phyloP scores from a whole-genome alignment of 495 filamentous ascomycete genomes.

The Durotheca rogersii region DNA sequence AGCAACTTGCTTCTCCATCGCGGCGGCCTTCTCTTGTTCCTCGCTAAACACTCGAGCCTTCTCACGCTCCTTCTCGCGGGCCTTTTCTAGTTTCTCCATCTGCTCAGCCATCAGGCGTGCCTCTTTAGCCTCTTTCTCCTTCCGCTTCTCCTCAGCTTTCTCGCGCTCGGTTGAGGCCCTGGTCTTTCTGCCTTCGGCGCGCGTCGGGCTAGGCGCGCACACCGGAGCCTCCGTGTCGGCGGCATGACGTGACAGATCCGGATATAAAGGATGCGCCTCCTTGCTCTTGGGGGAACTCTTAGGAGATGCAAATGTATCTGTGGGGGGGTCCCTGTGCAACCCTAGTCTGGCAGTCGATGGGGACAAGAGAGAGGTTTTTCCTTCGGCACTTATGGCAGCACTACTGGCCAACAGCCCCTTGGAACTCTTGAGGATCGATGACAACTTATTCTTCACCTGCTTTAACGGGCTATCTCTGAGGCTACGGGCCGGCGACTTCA shows the following conservation, averaged over 20 bases:
- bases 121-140: conserved; percentile 59
- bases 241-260: conserved; percentile 45
- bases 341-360: conserved; percentile 43
- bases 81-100: conserved; percentile 58
- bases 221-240: conserved; percentile 29
- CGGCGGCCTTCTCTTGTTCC: conserved; percentile 58
- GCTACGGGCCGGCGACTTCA: conserved; percentile 66
- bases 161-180: conserved; percentile 74
- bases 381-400: conserved; percentile 73
- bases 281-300: conserved; percentile 34
- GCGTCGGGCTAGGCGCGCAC: conserved; percentile 41
- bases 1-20: conserved; percentile 49
- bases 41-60: conserved; percentile 62
- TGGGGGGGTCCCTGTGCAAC: conserved; percentile 38
- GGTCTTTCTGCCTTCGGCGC: conserved; percentile 59
- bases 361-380: conserved; percentile 58
- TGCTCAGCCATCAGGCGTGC: conserved; percentile 48
- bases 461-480: conserved; percentile 77
- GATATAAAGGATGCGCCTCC: conserved; percentile 43
- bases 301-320: conserved; percentile 40
- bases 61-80: conserved; percentile 59
- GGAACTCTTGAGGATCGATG: conserved; percentile 82
- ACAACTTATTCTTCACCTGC: conserved; percentile 83
- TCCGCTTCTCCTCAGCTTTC: conserved; percentile 62
- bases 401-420: conserved; percentile 80